A percentile compares a stretch with the other conserved stretches of the same genome.
phyloP scores from a whole-genome alignment of 345 rosid species.

The Brassica cretica region DNA sequence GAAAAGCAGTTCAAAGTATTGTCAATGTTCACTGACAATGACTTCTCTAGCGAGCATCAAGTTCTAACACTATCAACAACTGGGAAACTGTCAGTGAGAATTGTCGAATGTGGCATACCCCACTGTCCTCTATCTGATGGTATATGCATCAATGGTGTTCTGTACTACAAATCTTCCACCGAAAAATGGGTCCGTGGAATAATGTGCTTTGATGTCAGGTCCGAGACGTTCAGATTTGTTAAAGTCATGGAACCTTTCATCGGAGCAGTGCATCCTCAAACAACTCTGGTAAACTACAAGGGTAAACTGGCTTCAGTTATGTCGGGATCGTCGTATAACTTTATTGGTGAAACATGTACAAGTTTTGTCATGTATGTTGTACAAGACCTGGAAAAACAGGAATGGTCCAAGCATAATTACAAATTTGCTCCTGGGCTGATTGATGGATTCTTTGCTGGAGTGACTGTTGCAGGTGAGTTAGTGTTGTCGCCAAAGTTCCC shows the following conservation, averaged over 20 bases:
- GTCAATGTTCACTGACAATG: neutral
- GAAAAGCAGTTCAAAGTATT: neutral
- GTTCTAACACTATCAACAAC: neutral
- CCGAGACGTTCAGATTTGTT: neutral
- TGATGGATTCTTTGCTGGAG: no score
- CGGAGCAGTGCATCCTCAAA: neutral
- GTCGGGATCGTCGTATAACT: neutral
- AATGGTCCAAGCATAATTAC: no score
- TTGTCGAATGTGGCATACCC: neutral
- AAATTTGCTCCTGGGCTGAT: no score
- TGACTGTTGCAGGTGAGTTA: no score
- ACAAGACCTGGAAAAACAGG: no score
- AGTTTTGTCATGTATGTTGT: no score
- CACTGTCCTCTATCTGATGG: neutral
- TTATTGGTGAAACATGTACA: no score
- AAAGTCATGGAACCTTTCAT: no score
- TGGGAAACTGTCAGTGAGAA: neutral
- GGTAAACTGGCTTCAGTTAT: neutral
- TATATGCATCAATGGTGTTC: neutral
- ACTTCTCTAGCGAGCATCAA: neutral
- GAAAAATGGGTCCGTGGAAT: neutral
- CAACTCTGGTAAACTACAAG: neutral
- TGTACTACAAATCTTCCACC: neutral
- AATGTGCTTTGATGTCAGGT: neutral
- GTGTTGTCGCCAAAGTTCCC: no score